A percentile compares a stretch with the other conserved stretches of the same genome.
These are phyloP conservation scores for Colletotrichum sp. DNA, from an alignment of 2,329 filamentous ascomycete genomes.

Conservation along the genomic window DNA sequence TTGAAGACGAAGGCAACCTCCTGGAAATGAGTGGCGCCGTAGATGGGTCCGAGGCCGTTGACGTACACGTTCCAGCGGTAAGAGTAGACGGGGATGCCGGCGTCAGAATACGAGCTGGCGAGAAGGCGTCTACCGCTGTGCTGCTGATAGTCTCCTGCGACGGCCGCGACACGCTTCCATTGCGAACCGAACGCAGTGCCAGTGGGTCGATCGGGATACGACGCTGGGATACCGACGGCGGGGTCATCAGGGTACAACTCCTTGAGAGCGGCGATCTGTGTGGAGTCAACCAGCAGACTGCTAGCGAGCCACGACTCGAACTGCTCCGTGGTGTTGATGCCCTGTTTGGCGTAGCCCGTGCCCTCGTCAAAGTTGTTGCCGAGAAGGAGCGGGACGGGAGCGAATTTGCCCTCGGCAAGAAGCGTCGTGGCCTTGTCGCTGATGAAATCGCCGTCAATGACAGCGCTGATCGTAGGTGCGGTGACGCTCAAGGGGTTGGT, in stretches of 20 bases:
- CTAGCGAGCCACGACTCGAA: slow-evolving; percentile 46
- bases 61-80: slow-evolving; percentile 49
- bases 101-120: slow-evolving; percentile 54
- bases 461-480: slow-evolving; percentile 24
- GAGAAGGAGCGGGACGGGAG: slow-evolving; percentile 67
- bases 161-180: slow-evolving; percentile 67
- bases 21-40: slow-evolving; percentile 31
- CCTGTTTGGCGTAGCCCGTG: slow-evolving; percentile 60
- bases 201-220: slow-evolving; percentile 34
- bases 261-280: slow-evolving; percentile 37
- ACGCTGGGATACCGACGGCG: slow-evolving; percentile 53
- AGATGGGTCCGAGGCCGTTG: slow-evolving; percentile 16
- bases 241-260: slow-evolving; percentile 54
- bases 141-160: slow-evolving; percentile 64
- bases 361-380: slow-evolving; percentile 72
- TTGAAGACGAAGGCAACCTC: slow-evolving; percentile 49
- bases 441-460: slow-evolving; percentile 45
- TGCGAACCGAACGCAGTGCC: slow-evolving; percentile 69
- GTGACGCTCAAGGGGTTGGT: slow-evolving; percentile 43
- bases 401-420: slow-evolving; percentile 61
- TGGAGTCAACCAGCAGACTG: slow-evolving; percentile 35
- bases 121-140: slow-evolving; percentile 59
- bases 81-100: slow-evolving; percentile 57
- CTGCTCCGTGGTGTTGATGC: slow-evolving; percentile 60
- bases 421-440: slow-evolving; percentile 51